Evolutionary conservation across 164 flowering plant genomes (phyloP), one percentile per base, ranked within the genome.

Genomic region (Sextonia rubra): DNA sequence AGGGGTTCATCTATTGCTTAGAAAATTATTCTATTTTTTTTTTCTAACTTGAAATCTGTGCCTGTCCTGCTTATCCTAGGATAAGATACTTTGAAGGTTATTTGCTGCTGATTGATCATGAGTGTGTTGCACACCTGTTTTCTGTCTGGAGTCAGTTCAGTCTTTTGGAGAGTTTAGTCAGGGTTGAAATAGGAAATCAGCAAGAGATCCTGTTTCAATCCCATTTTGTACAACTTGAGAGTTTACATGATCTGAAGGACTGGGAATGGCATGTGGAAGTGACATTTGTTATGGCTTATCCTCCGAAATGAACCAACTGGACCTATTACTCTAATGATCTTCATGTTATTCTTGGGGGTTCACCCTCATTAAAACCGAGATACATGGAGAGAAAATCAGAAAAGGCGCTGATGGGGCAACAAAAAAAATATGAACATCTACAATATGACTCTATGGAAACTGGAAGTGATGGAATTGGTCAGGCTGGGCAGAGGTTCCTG

Each of bases 371-470:
- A 12, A 63, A 64, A 49, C 15, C 66, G 48, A 71, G 26, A 20
- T 69, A 72, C 71, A 86, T 81, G 86, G 89, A 86, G 67, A 82
- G 82, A 68, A 82, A 77, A 70, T 27, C 73, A 18, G 83, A 75
- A 37, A 81, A 74, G 68, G 78, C 77, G 58, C 18, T 23, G 62
- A 77, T 77, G 79, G 86, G 82, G 60, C 84, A 77, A 60, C 80
- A 75, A 22, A 83, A 78, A 61, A 82, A 68, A 73, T 72, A 81
- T 74, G 85, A 83, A n/a, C 86, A 80, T 60, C 68, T 76, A 47
- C 79, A 66, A 32, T 77, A 82, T 73, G 78, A 32, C 78, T 72
- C 75, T 63, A 64, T 66, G 67, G 90, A 83, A 47, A 55, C 76
- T 69, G 79, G 87, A 76, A 80, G 69, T 75, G 85, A 85, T 69